Evolutionary conservation across 441 rosid species (phyloP), one percentile per base, ranked within the genome.

Genomic region (Aquilaria agallochum): DNA sequence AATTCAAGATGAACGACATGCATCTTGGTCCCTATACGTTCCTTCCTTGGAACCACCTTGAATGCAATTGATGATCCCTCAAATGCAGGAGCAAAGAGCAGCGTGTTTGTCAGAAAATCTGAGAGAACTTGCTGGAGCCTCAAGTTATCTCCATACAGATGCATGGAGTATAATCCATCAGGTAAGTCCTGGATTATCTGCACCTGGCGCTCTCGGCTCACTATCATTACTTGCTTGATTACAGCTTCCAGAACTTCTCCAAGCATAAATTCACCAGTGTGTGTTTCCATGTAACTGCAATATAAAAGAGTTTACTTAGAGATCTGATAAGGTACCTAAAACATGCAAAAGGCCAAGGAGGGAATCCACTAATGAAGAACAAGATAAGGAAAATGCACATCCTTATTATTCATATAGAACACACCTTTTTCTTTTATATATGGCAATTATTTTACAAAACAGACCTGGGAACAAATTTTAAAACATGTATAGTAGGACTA

Each of bases 71-170:
- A 75, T 31, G 84, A 78, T 57, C 79, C 92, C 61, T 81, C 81
- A 20, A 65, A 65, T 31, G 79, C 78, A 59, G 92, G 85, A 31
- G 95, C 73, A 73, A 91, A 87, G 44, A 78, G 61, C 68, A 89
- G 31, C 49, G 83, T 78, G 63, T 74, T 80, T 55, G 76, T 68
- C 59, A 91, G 69, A 57, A 83, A 85, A 71, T 83, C 86, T 10
- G 97, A 72, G 49, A 91, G 88, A 61, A 85, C 89, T 74, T 89
- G 96, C 70, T 89, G 96, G 71, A 91, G 89, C 80, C 96, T 82
- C 74, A 79, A 46, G 69, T 68, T 65, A 72, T 91, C 96, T 68
- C 97, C 96, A 59, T 80, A 85, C 47, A 91, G 69, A 60, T 66
- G 73, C 85, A 85, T 68, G 62, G 77, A 74, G 3, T 80, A 79